Base-by-base conservation (phyloP, 495 filamentous ascomycete genomes). In the Xylaria flabelliformis region DNA sequence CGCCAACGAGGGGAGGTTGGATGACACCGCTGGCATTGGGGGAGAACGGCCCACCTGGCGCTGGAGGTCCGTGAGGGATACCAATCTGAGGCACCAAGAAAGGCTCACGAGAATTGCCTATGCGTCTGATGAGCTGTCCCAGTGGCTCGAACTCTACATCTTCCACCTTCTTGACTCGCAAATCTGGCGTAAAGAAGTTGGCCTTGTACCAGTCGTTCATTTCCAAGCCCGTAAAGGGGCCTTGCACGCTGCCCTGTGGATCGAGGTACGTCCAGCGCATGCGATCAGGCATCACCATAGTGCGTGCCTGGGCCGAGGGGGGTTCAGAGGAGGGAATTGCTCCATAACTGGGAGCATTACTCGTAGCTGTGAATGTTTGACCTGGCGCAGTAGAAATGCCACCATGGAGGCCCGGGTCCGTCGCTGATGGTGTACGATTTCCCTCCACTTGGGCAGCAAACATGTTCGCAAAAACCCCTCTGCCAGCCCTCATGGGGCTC, bases 151-250 rank as follows among this genome's bases (percentile, higher is more conserved):
- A 99, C 51, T 99, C 95, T 0, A 85, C 82, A 74, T 98, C 96
- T 81, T 99, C 96, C 4, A 93, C 82, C 75, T 97, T 97, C 83
- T 95, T 97, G 66, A 99, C 95, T 59, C 95, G 90, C 39, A 99
- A 86, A 71, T 99, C 95, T 0, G 94, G 89, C 12, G 94, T 96
- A 82, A 99, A 99, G 84, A 98, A 99, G 56, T 94, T 94, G 59
- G 94, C 97, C 82, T 98, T 97, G 83, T 97, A 99, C 96, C 96
- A 99, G 76, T 99, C 96, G 76, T 99, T 95, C 96, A 99, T 99
- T 80, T 98, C 96, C 61, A 99, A 85, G 4, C 96, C 96, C 50
- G 93, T 97, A 85, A 94, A 99, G 5, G 96, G 96, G 0, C 96
- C 96, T 81, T 98, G 96, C 44, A 92, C 91, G 58, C 91, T 90